Conservation (phyloP, 805 yeast genomes). For the Isabelozyma gotoi region DNA sequence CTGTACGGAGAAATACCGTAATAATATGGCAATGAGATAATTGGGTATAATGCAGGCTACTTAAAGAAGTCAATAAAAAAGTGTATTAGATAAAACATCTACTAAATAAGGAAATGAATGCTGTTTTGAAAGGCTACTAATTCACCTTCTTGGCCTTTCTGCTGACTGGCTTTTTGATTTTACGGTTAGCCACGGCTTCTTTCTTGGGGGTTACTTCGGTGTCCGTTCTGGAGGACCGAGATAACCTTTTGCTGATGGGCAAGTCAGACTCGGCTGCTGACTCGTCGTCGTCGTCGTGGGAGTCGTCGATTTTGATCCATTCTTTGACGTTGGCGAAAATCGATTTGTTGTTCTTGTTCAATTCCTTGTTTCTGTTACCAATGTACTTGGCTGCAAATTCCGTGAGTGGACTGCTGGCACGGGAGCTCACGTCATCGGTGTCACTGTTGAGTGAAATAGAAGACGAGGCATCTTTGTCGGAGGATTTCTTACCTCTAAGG, state of each 20-base stretch:
- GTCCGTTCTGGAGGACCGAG: slow-evolving; percentile 1
- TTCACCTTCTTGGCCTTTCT: slow-evolving; percentile 9
- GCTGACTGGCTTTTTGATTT: slow-evolving; percentile 12
- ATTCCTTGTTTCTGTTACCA: slow-evolving; percentile 50
- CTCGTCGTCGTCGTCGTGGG: slow-evolving; percentile 32
- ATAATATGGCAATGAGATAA: too few species aligned
- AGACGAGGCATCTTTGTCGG: slow-evolving; percentile 21
- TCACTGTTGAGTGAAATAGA: slow-evolving; percentile 22
- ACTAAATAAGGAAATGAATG: slow-evolving; percentile 3
- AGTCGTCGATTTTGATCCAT: slow-evolving; percentile 39
- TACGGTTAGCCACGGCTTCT: slow-evolving; percentile 3
- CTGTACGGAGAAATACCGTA: too few species aligned
- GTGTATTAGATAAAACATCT: slow-evolving; percentile 5
- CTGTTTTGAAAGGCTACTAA: background rate
- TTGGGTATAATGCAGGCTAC: too few species aligned
- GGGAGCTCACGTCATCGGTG: slow-evolving; percentile 25
- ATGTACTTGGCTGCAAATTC: slow-evolving; percentile 65
- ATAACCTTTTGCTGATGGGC: slow-evolving; percentile 2
- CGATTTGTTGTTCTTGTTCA: slow-evolving; percentile 29
- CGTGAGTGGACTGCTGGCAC: slow-evolving; percentile 54
- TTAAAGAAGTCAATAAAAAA: too few species aligned
- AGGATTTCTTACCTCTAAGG: slow-evolving; percentile 47
- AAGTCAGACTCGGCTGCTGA: slow-evolving; percentile 21
- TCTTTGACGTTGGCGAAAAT: slow-evolving; percentile 41
- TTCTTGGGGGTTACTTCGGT: background rate